A percentile compares a stretch with the other conserved stretches of the same genome.
Conservation (phyloP, 208 protist genomes). For the Wallacemonas sp. region DNA sequence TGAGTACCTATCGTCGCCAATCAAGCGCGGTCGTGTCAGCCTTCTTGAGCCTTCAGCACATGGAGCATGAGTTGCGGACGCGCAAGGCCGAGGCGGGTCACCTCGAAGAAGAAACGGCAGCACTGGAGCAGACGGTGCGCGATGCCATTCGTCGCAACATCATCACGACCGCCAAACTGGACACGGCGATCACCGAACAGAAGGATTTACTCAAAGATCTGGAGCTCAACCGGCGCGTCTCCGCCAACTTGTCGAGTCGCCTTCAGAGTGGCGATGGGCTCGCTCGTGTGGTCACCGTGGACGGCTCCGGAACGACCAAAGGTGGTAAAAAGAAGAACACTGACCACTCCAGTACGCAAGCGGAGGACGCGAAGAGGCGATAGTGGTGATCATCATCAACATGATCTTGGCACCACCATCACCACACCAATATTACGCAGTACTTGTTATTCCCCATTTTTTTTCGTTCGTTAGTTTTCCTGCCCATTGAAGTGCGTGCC, state of each 20-base stretch:
- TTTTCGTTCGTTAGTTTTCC: no score
- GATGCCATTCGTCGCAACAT: conserved; percentile 45
- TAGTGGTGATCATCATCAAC: no score
- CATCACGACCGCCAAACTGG: conserved; percentile 30
- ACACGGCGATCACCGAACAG: conserved; percentile 46
- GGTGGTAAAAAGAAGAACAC: neutral
- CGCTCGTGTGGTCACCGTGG: conserved; percentile 6
- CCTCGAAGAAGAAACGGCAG: conserved; percentile 34
- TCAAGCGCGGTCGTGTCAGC: neutral
- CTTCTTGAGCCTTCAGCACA: conserved; percentile 11
- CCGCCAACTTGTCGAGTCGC: neutral
- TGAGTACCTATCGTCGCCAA: neutral
- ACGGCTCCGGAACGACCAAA: neutral
- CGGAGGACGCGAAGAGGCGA: no score
- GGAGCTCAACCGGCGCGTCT: conserved; percentile 35
- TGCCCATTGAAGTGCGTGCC: no score
- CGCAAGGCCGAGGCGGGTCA: conserved; percentile 18
- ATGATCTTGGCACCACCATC: no score
- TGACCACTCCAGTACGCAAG: no score
- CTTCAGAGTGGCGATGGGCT: conserved; percentile 2
- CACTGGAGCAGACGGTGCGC: conserved; percentile 10
- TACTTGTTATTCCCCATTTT: no score
- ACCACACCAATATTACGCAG: no score
- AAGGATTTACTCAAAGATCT: conserved; percentile 68
- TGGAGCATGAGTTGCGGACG: conserved; percentile 31